Evolutionary conservation across 495 filamentous ascomycete genomes (phyloP).

Genomic region (Neurospora sp.): DNA sequence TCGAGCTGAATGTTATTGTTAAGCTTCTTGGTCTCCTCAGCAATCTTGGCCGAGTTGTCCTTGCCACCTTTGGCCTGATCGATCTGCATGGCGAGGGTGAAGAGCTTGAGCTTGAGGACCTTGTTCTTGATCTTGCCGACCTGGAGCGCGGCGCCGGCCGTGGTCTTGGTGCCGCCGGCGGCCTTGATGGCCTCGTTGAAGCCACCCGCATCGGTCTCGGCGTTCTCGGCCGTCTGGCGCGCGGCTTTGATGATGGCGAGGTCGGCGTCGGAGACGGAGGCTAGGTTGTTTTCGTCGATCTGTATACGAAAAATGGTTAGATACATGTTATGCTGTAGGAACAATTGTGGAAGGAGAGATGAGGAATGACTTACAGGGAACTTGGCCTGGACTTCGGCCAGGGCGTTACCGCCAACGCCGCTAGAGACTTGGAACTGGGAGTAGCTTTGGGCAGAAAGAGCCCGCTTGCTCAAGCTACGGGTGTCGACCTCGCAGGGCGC

Average conservation of each 20-base stretch:
- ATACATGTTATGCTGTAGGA: too few relatives aligned
- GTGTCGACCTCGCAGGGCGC: constrained; percentile 7
- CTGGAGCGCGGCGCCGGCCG: constrained; percentile 28
- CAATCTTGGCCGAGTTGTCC: constrained; percentile 25
- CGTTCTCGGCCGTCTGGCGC: constrained; percentile 27
- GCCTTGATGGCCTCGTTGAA: constrained; percentile 35
- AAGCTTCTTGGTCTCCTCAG: constrained; percentile 32
- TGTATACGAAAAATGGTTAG: constrained; percentile 1
- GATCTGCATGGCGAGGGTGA: constrained; percentile 24
- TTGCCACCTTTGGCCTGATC: constrained; percentile 25
- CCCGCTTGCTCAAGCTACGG: constrained; percentile 3
- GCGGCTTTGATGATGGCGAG: constrained; percentile 31
- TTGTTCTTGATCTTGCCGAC: constrained; percentile 48
- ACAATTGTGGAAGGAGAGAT: too few relatives aligned
- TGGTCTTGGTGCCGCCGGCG: constrained; percentile 21
- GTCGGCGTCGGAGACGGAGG: constrained; percentile 25
- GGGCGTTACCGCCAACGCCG: constrained; percentile 34
- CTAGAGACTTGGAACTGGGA: constrained; percentile 30
- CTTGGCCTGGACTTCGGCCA: constrained; percentile 32
- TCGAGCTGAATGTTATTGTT: constrained; percentile 35
- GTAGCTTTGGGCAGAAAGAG: constrained; percentile 16
- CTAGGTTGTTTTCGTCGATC: constrained; percentile 29
- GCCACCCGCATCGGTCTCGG: constrained; percentile 28
- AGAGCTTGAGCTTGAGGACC: constrained; percentile 40
- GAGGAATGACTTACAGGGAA: constrained; percentile 26